A percentile compares a stretch with the other conserved stretches of the same genome.
Conservation (phyloP, 257 asterid species). For the Petunia axillaris region DNA sequence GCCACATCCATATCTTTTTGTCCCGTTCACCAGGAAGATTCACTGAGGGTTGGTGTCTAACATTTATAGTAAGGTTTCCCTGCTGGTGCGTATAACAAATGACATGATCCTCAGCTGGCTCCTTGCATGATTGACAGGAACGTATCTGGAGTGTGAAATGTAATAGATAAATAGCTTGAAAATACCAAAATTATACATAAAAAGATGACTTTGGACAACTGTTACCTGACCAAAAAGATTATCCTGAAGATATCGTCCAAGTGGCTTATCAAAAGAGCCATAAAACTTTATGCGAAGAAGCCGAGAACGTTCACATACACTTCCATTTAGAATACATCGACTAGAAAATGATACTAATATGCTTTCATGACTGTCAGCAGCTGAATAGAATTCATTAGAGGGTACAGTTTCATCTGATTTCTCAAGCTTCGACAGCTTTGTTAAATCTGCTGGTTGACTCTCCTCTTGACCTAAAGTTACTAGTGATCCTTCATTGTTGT, state of each 20-base stretch:
- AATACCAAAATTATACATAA: slow-evolving; percentile 26
- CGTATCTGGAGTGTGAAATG: slow-evolving; percentile 51
- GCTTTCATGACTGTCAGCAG: slow-evolving; percentile 64
- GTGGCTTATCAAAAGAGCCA: slow-evolving; percentile 89
- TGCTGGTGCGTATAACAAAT: slow-evolving; percentile 83
- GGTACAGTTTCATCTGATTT: slow-evolving; percentile 46
- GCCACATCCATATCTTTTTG: slow-evolving; percentile 99
- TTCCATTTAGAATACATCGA: slow-evolving; percentile 64
- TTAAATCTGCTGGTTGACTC: slow-evolving; percentile 45
- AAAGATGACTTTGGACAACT: slow-evolving; percentile 46
- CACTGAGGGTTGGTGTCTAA: slow-evolving; percentile 52
- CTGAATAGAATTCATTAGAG: slow-evolving; percentile 50
- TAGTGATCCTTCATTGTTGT: slow-evolving; percentile 27
- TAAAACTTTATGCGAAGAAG: slow-evolving; percentile 81
- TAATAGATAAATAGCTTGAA: slow-evolving; percentile 21
- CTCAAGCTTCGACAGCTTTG: slow-evolving; percentile 42
- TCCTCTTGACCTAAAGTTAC: slow-evolving; percentile 37
- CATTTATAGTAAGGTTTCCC: slow-evolving; percentile 85
- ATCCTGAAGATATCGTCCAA: slow-evolving; percentile 84
- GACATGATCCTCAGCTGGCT: slow-evolving; percentile 83
- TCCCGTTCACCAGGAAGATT: slow-evolving; percentile 85
- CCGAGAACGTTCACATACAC: slow-evolving; percentile 84
- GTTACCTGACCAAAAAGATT: slow-evolving; percentile 88
- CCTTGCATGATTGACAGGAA: slow-evolving; percentile 81
- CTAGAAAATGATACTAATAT: slow-evolving; percentile 91